phyloP scores from a whole-genome alignment of 805 yeast genomes.

The Kodamaea leandrae region DNA sequence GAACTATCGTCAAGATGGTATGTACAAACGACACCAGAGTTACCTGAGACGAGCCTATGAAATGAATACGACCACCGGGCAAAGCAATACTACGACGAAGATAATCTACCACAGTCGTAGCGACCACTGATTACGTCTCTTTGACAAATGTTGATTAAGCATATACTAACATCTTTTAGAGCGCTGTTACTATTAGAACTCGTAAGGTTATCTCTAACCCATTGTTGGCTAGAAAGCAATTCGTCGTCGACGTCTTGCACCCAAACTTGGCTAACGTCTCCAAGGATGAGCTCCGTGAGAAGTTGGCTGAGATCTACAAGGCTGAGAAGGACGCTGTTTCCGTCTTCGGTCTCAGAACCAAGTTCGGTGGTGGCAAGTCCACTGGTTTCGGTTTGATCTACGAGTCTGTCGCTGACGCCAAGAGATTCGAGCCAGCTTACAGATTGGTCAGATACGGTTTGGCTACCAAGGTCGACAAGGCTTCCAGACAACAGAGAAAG shows the following conservation, averaged over 20 bases:
- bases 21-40: conserved; percentile 8
- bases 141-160: background rate
- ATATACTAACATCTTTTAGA: conserved; percentile 2
- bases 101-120: background rate
- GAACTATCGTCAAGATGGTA: conserved; percentile 19
- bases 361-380: conserved; percentile 99
- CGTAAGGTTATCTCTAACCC: conserved; percentile 99
- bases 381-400: conserved; percentile 99
- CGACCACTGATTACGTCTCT: background rate
- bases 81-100: background rate
- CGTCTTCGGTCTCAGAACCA: conserved; percentile 99
- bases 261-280: conserved; percentile 99
- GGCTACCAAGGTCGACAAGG: conserved; percentile 93
- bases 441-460: conserved; percentile 99
- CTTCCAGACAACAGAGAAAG: conserved; percentile 99
- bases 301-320: conserved; percentile 84
- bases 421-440: conserved; percentile 98
- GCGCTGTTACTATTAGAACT: conserved; percentile 95
- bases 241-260: conserved; percentile 98
- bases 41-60: background rate
- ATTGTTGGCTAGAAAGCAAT: conserved; percentile 98
- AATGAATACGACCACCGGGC: too few species aligned
- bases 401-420: conserved; percentile 96
- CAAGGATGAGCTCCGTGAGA: conserved; percentile 98
- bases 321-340: conserved; percentile 92